Evolutionary conservation across 2,329 filamentous ascomycete genomes (phyloP), one percentile per base, ranked within the genome.

Genomic region (Curvularia eragrostidis): DNA sequence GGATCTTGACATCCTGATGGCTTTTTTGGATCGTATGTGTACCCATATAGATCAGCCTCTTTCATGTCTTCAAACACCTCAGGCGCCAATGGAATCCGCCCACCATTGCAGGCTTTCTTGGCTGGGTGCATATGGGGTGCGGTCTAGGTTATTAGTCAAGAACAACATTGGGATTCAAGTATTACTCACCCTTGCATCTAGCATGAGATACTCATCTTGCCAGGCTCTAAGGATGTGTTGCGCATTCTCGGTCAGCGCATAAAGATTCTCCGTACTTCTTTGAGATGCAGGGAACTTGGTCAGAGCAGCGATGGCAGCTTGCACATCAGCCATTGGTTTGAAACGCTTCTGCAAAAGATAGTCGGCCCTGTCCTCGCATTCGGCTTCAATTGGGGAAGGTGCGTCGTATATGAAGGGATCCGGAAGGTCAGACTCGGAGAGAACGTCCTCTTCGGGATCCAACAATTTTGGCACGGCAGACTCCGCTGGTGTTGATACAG

Each of bases 1-100:
- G 86, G 84, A 65, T 87, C 82, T 62, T 87, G 85, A 52, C 75
- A 77, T n/a, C 81, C 81, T 12, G 75, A 74, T 43, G 77, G 65
- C 56, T 80, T 81, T 64, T 83, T 83, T 0, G 82, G 72, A 59
- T 85, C 84, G 68, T 84, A 84, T 32, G 79, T 80, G 69, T 87
- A 88, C 54, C 84, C 83, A 67, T 88, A 88, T 0, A 88, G 74
- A 56, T 82, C 81, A 1, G 85, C 81, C 74, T 88, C 85, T 63
- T 87, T 87, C 72, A 82, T 82, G 63, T 86, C 85, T 66, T 87
- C 85, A 59, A 80, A 87, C 2, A 84, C 69, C n/a, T 77, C 72
- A 5, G 76, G 74, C 12, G 79, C 75, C 24, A 81, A 67, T 10
- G 84, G 81, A 19, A 77, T 70, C 19, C 80, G 77, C 12, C 80